Evolutionary conservation across 495 filamentous ascomycete species (phyloP), one percentile per base, ranked within the genome.

Genomic region (Chaetomium cochliodes): DNA sequence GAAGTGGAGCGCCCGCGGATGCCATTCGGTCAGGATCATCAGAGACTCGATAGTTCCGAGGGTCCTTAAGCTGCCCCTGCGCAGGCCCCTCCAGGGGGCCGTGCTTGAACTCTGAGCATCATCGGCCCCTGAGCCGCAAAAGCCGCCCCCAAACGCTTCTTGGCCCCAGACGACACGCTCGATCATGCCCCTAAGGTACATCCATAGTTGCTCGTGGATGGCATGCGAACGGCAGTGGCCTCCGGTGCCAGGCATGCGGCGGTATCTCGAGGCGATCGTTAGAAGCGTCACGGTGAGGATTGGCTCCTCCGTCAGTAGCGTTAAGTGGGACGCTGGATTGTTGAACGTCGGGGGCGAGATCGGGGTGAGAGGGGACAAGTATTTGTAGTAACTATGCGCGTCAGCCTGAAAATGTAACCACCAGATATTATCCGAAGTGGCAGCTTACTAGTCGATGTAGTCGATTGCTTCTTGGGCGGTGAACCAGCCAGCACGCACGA

Each of bases 131-230:
- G 90, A 89, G 37, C 92, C 91, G 63, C 89, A 90, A 68, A 93
- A 92, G 54, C 90, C 91, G 23, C 92, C 90, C 37, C 90, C 92
- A 71, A 94, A 96, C 65, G 94, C 92, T 75, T 97, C 92, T 70
- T 97, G 92, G 26, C 93, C 93, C 90, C 91, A 97, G 58, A 97
- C 89, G 59, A 96, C 88, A 22, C 94, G 87, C 72, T 96, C 90
- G 61, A 97, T 92, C 89, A 96, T 97, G 58, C 91, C 88, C 33
- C 92, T 87, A 39, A 97, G 84, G 72, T 97, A 96, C 26, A 85
- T 87, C 94, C 94, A 98, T n/a, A 98, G 84, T 75, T 92, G 88
- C 66, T 97, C 92, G 70, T 98, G 94, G 58, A 98, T 96, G 62
- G 91, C 90, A 67, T 92, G 92, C 0, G 91, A 90, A 47, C 94